Conservation (phyloP, 805 yeast species). For the Myxozyma monticola region DNA sequence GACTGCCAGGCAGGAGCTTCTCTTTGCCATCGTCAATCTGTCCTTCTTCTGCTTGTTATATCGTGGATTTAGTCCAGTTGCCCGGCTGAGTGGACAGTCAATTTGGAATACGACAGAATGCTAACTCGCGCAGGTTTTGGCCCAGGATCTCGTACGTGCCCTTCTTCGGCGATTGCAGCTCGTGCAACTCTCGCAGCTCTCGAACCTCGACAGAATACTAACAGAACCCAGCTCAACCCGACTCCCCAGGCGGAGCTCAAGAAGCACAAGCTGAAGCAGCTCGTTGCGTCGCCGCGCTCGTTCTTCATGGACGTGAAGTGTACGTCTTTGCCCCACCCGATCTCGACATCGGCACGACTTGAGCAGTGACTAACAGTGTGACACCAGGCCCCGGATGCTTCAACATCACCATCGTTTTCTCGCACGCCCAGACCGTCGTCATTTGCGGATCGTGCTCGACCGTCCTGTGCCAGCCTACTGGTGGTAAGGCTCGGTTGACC, state of each 20-base stretch:
- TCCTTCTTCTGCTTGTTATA: not conserved
- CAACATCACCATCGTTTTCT: conserved; percentile 98
- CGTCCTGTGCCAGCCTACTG: conserved; percentile 98
- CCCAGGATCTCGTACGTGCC: conserved; percentile 35
- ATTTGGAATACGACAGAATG: not conserved
- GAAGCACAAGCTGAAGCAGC: conserved; percentile 95
- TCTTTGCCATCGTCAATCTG: too few species aligned
- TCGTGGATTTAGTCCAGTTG: too few species aligned
- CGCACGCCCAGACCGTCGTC: conserved; percentile 99
- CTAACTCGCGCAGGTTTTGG: conserved; percentile 32
- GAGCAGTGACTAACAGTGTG: not conserved
- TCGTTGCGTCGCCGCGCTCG: conserved; percentile 98
- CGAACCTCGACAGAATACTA: not conserved
- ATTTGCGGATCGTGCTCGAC: conserved; percentile 99
- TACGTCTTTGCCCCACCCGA: conserved; percentile 9
- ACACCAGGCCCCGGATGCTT: conserved; percentile 83
- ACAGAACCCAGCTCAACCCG: conserved; percentile 66
- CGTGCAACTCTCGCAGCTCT: not conserved
- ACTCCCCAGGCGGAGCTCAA: conserved; percentile 93
- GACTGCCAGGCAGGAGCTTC: too few species aligned
- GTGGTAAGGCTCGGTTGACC: conserved; percentile 99
- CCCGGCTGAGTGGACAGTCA: too few species aligned
- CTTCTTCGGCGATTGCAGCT: not conserved
- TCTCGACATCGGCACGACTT: too few species aligned
- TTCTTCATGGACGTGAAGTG: conserved; percentile 99